phyloP scores from a whole-genome alignment of 805 yeast genomes.

The Ogataea thermomethanolica region DNA sequence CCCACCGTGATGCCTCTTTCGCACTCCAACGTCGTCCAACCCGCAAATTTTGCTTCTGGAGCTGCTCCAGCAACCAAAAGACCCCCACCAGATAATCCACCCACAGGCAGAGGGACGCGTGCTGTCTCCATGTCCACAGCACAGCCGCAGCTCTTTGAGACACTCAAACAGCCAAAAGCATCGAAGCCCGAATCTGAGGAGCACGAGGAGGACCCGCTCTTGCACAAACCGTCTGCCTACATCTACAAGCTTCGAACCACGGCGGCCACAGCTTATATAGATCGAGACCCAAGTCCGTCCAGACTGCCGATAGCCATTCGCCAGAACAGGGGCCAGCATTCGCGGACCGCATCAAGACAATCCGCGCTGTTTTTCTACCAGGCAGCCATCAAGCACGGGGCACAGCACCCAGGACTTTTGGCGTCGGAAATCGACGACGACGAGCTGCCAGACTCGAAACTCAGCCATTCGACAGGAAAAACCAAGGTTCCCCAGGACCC shows the following conservation, averaged over 20 bases:
- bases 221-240: conserved; percentile 14
- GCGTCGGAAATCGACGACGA: conserved; percentile 75
- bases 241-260: conserved; percentile 13
- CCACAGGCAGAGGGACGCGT: conserved; percentile 37
- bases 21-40: conserved; percentile 23
- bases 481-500: conserved; percentile 32
- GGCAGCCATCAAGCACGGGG: conserved; percentile 57
- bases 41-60: conserved; percentile 16
- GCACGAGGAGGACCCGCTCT: neutral
- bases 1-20: conserved; percentile 32
- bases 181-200: neutral
- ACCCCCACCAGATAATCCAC: conserved; percentile 39
- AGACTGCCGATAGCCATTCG: conserved; percentile 54
- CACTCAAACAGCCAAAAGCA: conserved; percentile 1
- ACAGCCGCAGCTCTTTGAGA: conserved; percentile 32
- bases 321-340: conserved; percentile 30
- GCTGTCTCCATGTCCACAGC: conserved; percentile 35
- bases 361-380: conserved; percentile 25
- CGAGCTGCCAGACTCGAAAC: conserved; percentile 39
- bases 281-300: conserved; percentile 44
- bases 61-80: conserved; percentile 23
- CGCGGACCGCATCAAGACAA: conserved; percentile 29
- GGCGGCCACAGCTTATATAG: conserved; percentile 41
- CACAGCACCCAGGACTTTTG: conserved; percentile 63
- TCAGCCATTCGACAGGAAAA: conserved; percentile 26